Evolutionary conservation across 768 basidiomycete genomes (phyloP).

Genomic region (Calocybe indica): DNA sequence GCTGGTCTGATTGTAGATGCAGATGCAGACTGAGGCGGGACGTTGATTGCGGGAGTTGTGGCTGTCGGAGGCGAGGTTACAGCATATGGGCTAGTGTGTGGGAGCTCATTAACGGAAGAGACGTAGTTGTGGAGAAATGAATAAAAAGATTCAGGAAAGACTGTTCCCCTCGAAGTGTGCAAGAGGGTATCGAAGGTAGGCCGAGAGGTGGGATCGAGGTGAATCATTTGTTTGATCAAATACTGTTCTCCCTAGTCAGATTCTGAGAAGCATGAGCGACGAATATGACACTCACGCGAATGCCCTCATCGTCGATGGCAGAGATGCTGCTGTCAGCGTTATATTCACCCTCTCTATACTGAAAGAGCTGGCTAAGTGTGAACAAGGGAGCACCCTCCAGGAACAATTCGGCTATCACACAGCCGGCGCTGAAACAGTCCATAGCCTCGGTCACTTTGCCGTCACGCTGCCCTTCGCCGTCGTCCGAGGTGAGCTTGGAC

Average conservation of each 20-base stretch:
- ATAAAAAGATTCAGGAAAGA: conserved; percentile 93
- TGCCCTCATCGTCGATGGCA: conserved; percentile 73
- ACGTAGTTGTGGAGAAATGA: conserved; percentile 91
- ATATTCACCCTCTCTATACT: conserved; percentile 84
- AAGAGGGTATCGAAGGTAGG: conserved; percentile 81
- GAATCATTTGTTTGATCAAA: conserved; percentile 88
- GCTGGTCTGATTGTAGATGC: conserved; percentile 24
- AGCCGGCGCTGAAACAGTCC: conserved; percentile 95
- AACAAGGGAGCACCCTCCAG: conserved; percentile 91
- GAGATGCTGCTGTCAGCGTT: conserved; percentile 67
- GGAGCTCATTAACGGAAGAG: conserved; percentile 68
- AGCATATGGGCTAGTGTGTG: conserved; percentile 39
- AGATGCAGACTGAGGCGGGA: conserved; percentile 27
- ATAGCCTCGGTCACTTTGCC: conserved; percentile 89
- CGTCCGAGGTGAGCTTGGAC: conserved; percentile 42
- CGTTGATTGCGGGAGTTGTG: conserved; percentile 12
- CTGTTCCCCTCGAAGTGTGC: conserved; percentile 64
- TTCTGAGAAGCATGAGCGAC: conserved; percentile 1
- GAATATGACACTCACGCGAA: conserved; percentile 54
- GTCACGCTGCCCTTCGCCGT: conserved; percentile 62
- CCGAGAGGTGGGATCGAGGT: conserved; percentile 66
- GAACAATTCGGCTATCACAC: conserved; percentile 94
- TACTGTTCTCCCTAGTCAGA: conserved; percentile 44
- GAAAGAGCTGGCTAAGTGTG: conserved; percentile 91
- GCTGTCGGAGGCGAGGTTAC: conserved; percentile 27